Percentiles rank a stretch among this genome's conserved stretches.
phyloP scores from a whole-genome alignment of 768 basidiomycete genomes.

The Flagelloscypha sp. region DNA sequence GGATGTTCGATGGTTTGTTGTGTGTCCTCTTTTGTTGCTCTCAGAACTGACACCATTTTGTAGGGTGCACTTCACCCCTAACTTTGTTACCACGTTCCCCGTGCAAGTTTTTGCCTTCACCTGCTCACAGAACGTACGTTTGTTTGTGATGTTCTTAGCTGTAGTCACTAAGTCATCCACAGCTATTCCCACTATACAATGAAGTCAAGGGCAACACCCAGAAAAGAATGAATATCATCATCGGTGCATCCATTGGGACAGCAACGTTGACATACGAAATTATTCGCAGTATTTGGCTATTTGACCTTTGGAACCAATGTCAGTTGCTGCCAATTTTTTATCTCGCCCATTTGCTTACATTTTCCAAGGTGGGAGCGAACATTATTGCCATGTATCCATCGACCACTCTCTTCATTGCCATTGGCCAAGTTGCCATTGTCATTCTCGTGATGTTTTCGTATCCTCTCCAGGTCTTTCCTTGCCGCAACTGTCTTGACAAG shows the following conservation, averaged over 20 bases:
- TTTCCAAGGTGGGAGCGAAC: constrained; percentile 70
- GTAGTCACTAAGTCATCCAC: constrained; percentile 6
- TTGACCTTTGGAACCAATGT: constrained; percentile 88
- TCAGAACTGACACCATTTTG: too few relatives aligned
- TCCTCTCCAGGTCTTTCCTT: constrained; percentile 91
- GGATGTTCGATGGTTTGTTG: too few relatives aligned
- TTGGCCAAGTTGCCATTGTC: constrained; percentile 91
- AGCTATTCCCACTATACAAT: constrained; percentile 94
- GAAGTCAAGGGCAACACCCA: constrained; percentile 81
- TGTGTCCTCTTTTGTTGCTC: too few relatives aligned
- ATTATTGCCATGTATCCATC: constrained; percentile 93
- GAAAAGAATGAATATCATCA: constrained; percentile 76
- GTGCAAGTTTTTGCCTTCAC: constrained; percentile 92
- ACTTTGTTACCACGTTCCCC: constrained; percentile 79
- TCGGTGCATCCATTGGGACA: constrained; percentile 78
- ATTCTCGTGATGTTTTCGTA: constrained; percentile 87
- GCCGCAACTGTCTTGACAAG: constrained; percentile 86
- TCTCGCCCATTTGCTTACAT: constrained; percentile 2
- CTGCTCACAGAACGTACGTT: constrained; percentile 82
- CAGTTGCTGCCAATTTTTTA: constrained; percentile 11
- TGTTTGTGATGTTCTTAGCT: constrained; percentile 3
- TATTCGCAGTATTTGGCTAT: constrained; percentile 83
- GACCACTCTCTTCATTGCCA: constrained; percentile 84
- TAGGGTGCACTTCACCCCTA: constrained; percentile 65
- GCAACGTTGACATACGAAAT: constrained; percentile 82